Percentiles rank a stretch among this genome's conserved stretches.
Evolutionary conservation across 768 basidiomycete species (phyloP).

Genomic region (Candolleomyces aberdarensis): DNA sequence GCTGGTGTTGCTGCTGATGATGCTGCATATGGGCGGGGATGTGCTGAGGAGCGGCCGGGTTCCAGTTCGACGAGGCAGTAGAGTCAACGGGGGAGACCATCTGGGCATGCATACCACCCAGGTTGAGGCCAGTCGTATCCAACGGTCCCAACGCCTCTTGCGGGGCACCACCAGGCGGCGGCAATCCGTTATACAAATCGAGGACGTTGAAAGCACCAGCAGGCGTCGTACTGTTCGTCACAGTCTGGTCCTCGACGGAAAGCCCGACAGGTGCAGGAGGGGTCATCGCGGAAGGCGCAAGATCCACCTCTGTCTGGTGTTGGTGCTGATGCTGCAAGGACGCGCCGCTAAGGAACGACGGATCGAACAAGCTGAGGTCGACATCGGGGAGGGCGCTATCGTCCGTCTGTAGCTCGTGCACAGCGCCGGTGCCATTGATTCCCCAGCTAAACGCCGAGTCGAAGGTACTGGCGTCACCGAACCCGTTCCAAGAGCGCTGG

Average conservation of each 20-base stretch:
- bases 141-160: background rate
- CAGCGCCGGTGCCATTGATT: background rate
- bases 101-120: background rate
- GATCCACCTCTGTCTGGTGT: background rate
- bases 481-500: background rate
- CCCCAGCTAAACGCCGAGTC: background rate
- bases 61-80: too few relatives aligned
- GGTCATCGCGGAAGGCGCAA: background rate
- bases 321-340: background rate
- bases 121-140: background rate
- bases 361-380: slow-evolving; percentile 13
- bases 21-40: too few relatives aligned
- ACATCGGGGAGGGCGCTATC: slow-evolving; percentile 12
- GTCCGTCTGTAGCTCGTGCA: slow-evolving; percentile 10
- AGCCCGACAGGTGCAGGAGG: background rate
- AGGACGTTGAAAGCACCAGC: background rate
- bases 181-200: background rate
- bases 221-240: background rate
- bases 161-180: background rate
- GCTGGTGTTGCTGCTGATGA: too few relatives aligned
- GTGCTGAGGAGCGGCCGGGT: too few relatives aligned
- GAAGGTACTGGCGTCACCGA: background rate
- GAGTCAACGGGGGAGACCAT: background rate
- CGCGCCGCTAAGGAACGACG: background rate
- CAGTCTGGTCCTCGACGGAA: background rate